Base-by-base conservation (phyloP, 306 rosid genomes). In the Vicia villosa region DNA sequence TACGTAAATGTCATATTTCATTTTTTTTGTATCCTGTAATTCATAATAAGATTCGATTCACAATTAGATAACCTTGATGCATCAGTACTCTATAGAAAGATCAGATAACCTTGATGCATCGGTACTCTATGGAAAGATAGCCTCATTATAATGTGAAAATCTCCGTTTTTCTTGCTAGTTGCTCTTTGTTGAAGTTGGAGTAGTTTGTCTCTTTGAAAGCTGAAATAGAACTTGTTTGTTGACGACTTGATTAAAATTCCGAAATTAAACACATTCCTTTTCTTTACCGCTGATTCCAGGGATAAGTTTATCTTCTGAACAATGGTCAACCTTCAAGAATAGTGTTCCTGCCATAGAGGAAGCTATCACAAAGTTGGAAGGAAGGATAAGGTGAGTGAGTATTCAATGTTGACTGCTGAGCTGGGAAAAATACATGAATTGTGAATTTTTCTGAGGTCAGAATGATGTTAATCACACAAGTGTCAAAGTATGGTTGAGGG, bases 341-440 rank as follows among this genome's bases (percentile, higher is more conserved):
- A 80, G 54, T 65, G 83, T 92, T 63, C 91, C 98, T 46, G 89
- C 88, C 51, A 83, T 89, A 68, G 92, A 87, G 86, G 98, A 92
- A 68, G 92, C 95, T 11, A 83, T 92, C 69, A 5, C 46, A 41
- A 84, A 83, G 83, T 74, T 92, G 98, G 83, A 84, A 80, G 78
- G 77, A 64, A 84, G 73, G 74, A 30, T 77, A 62, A 75, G 91
- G n/a, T n/a, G n/a, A n/a, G 98, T 87, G 75, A 78, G 82, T 21
- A 43, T 70, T 24, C 40, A 17, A 58, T 66, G 57, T 77, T 79
- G 47, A 60, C 66, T 59, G 17, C 28, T 67, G 69, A 66, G 30
- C 38, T 40, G 1, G 4, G 37, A n/a, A 59, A 10, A 22, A 21
- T 20, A 58, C 37, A 66, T 22, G 58, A 21, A 51, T 51, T 51